Evolutionary conservation across 2,329 filamentous ascomycete genomes (phyloP).

Genomic region (Zasmidium cellare): DNA sequence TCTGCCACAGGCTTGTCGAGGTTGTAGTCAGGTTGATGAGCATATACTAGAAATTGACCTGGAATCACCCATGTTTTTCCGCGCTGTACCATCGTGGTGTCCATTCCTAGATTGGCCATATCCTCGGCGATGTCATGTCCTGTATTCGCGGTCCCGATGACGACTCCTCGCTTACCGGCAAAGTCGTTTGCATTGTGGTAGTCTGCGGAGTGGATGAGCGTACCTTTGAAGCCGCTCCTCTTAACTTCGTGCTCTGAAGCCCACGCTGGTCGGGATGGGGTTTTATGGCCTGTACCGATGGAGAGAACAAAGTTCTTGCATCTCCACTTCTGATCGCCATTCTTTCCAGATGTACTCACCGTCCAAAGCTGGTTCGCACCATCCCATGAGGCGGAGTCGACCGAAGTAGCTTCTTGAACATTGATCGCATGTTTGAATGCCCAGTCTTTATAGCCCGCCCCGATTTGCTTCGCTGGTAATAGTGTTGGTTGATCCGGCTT

Average conservation of each 20-base stretch:
- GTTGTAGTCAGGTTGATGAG: constrained; percentile 22
- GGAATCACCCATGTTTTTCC: constrained; percentile 43
- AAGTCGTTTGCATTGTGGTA: constrained; percentile 37
- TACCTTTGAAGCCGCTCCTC: constrained; percentile 41
- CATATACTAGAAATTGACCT: constrained; percentile 25
- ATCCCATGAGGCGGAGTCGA: constrained; percentile 42
- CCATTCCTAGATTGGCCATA: constrained; percentile 44
- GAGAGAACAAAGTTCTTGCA: constrained; percentile 36
- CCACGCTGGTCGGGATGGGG: constrained; percentile 24
- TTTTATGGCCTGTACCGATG: constrained; percentile 34
- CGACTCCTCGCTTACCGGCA: constrained; percentile 45
- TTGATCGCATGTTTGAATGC: constrained; percentile 40
- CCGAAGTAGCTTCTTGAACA: constrained; percentile 39
- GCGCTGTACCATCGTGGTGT: constrained; percentile 50
- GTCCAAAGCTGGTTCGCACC: constrained; percentile 40
- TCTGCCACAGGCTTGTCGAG: constrained; percentile 15
- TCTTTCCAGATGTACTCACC: constrained; percentile 9
- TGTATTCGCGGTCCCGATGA: constrained; percentile 52
- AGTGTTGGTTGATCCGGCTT: constrained; percentile 23
- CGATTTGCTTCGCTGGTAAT: constrained; percentile 36
- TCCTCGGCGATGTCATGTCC: constrained; percentile 52
- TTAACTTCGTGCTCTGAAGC: constrained; percentile 32
- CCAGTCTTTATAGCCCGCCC: constrained; percentile 40
- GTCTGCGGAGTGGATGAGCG: constrained; percentile 36
- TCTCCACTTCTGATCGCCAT: constrained; percentile 8